phyloP scores from a whole-genome alignment of 768 basidiomycete genomes.

The Leccinum longicurvipes region DNA sequence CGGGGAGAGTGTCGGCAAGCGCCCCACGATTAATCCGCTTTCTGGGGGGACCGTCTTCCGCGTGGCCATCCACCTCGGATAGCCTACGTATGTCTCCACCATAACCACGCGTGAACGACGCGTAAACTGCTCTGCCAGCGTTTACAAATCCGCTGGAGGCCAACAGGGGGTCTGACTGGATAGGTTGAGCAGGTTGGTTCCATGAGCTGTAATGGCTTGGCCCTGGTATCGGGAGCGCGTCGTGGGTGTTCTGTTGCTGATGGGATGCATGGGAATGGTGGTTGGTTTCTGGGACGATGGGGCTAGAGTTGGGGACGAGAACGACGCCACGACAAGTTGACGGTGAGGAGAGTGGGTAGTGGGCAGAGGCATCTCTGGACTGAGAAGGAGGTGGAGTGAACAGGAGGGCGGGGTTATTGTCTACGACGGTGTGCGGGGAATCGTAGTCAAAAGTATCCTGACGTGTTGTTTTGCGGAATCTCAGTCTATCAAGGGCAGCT shows the following conservation, averaged over 20 bases:
- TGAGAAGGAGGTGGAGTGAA: slow-evolving; percentile 49
- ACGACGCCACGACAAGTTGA: slow-evolving; percentile 44
- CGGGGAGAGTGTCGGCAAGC: slow-evolving; percentile 32
- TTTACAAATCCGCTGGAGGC: slow-evolving; percentile 57
- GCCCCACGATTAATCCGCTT: slow-evolving; percentile 64
- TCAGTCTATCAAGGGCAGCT: slow-evolving; percentile 43
- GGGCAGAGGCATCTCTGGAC: slow-evolving; percentile 71
- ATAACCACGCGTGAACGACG: slow-evolving; percentile 48
- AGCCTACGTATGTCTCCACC: slow-evolving; percentile 37
- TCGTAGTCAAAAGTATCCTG: slow-evolving; percentile 27
- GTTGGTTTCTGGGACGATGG: slow-evolving; percentile 41
- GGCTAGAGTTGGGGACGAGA: slow-evolving; percentile 78
- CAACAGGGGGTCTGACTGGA: slow-evolving; percentile 51
- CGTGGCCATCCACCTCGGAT: slow-evolving; percentile 37
- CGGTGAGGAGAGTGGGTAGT: not conserved
- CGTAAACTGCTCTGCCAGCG: slow-evolving; percentile 41
- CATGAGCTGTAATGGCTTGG: slow-evolving; percentile 37
- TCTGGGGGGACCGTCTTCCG: slow-evolving; percentile 63
- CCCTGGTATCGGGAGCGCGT: slow-evolving; percentile 42
- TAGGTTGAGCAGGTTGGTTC: slow-evolving; percentile 33
- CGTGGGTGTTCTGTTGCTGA: slow-evolving; percentile 36
- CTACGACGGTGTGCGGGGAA: slow-evolving; percentile 52
- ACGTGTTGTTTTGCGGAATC: slow-evolving; percentile 43
- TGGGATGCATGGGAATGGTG: slow-evolving; percentile 40
- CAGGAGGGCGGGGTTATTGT: slow-evolving; percentile 54